Conservation (phyloP, 805 yeast genomes). For the Candida glaebosa region DNA sequence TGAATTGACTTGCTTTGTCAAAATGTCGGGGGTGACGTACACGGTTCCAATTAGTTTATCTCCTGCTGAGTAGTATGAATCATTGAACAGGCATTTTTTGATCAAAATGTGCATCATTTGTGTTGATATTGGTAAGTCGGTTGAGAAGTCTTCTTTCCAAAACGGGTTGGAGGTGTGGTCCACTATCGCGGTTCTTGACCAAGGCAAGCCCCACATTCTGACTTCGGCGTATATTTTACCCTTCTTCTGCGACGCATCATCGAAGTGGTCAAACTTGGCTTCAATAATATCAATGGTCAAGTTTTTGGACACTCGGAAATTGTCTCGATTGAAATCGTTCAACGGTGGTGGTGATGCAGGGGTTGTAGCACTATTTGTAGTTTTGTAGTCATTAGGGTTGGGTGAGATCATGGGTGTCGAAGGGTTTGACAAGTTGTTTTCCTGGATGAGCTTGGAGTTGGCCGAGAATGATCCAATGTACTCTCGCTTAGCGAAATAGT, state of each 20-base stretch:
- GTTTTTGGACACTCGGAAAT: slow-evolving; percentile 51
- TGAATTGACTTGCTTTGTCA: slow-evolving; percentile 29
- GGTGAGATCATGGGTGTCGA: background rate
- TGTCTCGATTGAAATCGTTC: slow-evolving; percentile 23
- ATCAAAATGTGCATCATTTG: slow-evolving; percentile 49
- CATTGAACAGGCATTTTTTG: slow-evolving; percentile 28
- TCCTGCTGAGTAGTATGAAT: slow-evolving; percentile 19
- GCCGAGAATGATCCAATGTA: slow-evolving; percentile 34
- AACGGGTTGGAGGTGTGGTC: slow-evolving; percentile 53
- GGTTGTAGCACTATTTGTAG: background rate
- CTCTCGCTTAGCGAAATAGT: slow-evolving; percentile 60
- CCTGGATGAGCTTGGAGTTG: slow-evolving; percentile 2
- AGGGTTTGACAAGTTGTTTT: background rate
- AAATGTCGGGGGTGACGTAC: slow-evolving; percentile 50
- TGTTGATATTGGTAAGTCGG: slow-evolving; percentile 57
- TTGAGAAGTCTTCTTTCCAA: slow-evolving; percentile 76
- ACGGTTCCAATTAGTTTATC: slow-evolving; percentile 53
- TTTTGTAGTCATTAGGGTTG: background rate
- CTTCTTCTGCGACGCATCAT: slow-evolving; percentile 5
- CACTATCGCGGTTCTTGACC: slow-evolving; percentile 75
- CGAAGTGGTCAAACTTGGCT: slow-evolving; percentile 46
- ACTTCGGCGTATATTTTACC: slow-evolving; percentile 63
- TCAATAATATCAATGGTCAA: slow-evolving; percentile 60
- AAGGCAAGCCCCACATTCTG: slow-evolving; percentile 64
- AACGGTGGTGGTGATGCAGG: slow-evolving; percentile 9